phyloP scores from a whole-genome alignment of 306 rosid species.

The Corylus avellana region DNA sequence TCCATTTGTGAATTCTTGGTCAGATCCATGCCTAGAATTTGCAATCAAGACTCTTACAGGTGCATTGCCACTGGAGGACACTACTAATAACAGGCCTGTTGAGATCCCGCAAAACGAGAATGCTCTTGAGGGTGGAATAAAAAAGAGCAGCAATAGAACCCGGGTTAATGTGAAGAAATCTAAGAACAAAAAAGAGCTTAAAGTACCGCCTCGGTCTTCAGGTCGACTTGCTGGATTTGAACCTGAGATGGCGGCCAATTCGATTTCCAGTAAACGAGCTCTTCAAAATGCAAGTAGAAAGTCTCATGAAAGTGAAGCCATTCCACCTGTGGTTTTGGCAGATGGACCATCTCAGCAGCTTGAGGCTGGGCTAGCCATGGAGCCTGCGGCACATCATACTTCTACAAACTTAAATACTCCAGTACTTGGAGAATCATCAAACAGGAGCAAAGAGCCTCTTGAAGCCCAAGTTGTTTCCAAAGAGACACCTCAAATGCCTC shows the following conservation, averaged over 20 bases:
- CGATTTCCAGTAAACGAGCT: constrained; percentile 44
- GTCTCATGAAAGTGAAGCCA: constrained; percentile 28
- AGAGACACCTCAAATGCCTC: constrained; percentile 35
- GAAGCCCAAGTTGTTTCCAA: constrained; percentile 22
- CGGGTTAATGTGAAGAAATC: constrained; percentile 37
- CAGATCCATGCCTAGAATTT: constrained; percentile 52
- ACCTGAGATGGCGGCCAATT: constrained; percentile 51
- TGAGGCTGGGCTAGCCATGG: constrained; percentile 19
- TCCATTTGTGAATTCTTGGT: constrained; percentile 37
- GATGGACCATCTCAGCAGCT: constrained; percentile 31
- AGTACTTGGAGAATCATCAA: constrained; percentile 26
- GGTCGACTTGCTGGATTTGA: constrained; percentile 59
- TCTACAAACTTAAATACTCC: constrained; percentile 22
- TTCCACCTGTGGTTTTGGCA: constrained; percentile 26
- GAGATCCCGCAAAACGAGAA: constrained; percentile 34
- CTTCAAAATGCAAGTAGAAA: constrained; percentile 39
- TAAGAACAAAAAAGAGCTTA: constrained; percentile 44
- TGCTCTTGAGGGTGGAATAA: constrained; percentile 26
- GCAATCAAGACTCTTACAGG: constrained; percentile 67
- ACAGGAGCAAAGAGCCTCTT: constrained; percentile 32
- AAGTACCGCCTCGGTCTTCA: constrained; percentile 46
- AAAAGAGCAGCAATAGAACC: constrained; percentile 35
- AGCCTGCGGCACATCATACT: constrained; percentile 28
- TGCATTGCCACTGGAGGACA: constrained; percentile 55
- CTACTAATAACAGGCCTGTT: constrained; percentile 32